A percentile compares a stretch with the other conserved stretches of the same genome.
phyloP scores from a whole-genome alignment of 345 rosid species.

The Gossypium longicalyx region DNA sequence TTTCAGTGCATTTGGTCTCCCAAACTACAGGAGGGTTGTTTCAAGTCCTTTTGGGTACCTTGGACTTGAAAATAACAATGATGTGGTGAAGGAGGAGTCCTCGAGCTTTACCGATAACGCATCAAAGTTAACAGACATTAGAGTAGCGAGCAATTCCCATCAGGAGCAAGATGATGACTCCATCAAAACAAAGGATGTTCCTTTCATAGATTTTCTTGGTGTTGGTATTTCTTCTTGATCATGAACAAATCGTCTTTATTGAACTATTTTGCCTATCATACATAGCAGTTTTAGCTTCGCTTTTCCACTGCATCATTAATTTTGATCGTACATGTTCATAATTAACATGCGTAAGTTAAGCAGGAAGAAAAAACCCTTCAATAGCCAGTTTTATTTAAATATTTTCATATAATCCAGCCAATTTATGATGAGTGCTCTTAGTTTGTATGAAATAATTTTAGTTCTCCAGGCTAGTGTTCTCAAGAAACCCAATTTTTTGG shows the following conservation, averaged over 20 bases:
- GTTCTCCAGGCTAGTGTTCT: conserved; percentile 1
- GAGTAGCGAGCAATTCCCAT: conserved; percentile 17
- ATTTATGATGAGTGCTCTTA: neutral
- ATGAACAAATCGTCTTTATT: conserved; percentile 11
- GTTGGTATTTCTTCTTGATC: conserved; percentile 62
- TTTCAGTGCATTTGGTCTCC: conserved; percentile 20
- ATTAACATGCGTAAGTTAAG: neutral
- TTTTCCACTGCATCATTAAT: neutral
- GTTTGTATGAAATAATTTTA: neutral
- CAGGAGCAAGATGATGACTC: conserved; percentile 33
- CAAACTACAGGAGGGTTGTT: conserved; percentile 29
- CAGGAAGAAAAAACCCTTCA: neutral
- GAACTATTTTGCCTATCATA: conserved; percentile 11
- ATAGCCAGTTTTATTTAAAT: neutral
- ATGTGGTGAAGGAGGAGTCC: conserved; percentile 21
- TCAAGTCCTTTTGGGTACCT: conserved; percentile 34
- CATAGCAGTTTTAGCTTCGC: conserved; percentile 1
- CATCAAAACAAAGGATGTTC: conserved; percentile 30
- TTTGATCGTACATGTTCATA: neutral
- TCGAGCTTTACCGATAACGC: conserved; percentile 17
- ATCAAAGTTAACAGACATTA: conserved; percentile 9
- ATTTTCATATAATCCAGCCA: neutral
- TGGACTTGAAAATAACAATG: conserved; percentile 17
- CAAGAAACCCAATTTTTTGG: neutral
- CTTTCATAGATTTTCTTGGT: conserved; percentile 70